Evolutionary conservation across 306 rosid genomes (phyloP).

Genomic region (Cicer pinnatifidum): DNA sequence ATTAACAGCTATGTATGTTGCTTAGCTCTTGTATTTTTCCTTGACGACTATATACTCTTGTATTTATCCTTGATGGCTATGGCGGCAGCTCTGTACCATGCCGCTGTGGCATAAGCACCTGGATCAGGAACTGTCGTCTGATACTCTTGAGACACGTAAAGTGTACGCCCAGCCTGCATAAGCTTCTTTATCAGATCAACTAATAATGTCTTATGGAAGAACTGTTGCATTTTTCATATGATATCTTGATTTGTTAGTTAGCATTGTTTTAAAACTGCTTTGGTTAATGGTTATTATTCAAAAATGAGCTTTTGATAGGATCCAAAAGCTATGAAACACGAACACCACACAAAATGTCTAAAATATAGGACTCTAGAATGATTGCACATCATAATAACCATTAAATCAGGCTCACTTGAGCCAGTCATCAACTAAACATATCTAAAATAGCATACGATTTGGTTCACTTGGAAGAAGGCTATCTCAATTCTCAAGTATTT

Average conservation of each 20-base stretch:
- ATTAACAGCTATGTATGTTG: conserved; percentile 14
- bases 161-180: conserved; percentile 89
- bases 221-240: background rate
- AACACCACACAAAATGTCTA: background rate
- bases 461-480: too few relatives aligned
- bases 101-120: conserved; percentile 92
- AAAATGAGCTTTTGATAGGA: conserved; percentile 5
- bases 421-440: background rate
- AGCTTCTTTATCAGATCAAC: conserved; percentile 41
- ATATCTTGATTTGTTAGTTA: background rate
- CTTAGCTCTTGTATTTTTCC: conserved; percentile 34
- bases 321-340: conserved; percentile 15
- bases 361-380: conserved; percentile 1
- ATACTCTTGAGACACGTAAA: conserved; percentile 64
- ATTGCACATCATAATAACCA: background rate
- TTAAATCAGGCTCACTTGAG: background rate
- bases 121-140: conserved; percentile 89
- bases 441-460: too few relatives aligned
- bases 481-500: too few relatives aligned
- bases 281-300: background rate
- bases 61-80: conserved; percentile 57
- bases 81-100: conserved; percentile 95
- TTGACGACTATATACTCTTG: conserved; percentile 42
- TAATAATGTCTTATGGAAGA: background rate
- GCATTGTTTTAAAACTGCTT: background rate